Base-by-base conservation (phyloP, 2,329 filamentous ascomycete species). In the Hypoxylon sp. region DNA sequence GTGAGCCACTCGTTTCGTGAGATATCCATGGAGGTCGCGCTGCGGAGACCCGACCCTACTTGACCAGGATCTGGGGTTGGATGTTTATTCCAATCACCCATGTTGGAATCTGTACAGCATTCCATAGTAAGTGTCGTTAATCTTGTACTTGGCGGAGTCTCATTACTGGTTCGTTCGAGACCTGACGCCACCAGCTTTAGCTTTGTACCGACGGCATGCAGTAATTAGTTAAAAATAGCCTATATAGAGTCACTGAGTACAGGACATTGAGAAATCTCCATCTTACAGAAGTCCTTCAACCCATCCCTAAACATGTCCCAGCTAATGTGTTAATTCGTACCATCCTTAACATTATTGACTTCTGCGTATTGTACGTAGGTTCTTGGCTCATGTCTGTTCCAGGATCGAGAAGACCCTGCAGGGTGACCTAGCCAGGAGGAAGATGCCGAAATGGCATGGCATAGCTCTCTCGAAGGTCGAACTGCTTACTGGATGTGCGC, bases 351-450 rank as follows among this genome's bases (percentile, higher is more conserved):
- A 60, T 34, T 60, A 46, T 52, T 39, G 16, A 52, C 48, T 21
- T 41, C 21, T 19, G 8, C 19, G 25, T 21, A 8, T 30, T 63
- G 59, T 48, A 41, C 37, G 37, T 21, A 56, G 62, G 43, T 53
- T 61, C 37, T 53, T 29, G 51, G 71, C 70, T 69, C n/a, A n/a
- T n/a, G n/a, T n/a, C 67, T 72, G 70, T 71, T 68, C 71, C 68
- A 73, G 67, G 65, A 63, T 66, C 60, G 57, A 64, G 65, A 43
- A 61, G 16, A 63, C 30, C 30, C 54, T 52, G 47, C 45, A 65
- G 41, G 57, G 52, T 48, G 48, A 48, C 25, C 50, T 43, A 30
- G 48, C 55, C 32, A 71, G 67, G 66, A 64, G 61, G 50, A 58
- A 58, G 58, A 56, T 43, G 21, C 61, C 64, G 30, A 66, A 66